phyloP scores from a whole-genome alignment of 2,329 filamentous ascomycete species.

The Dryadomyces quercivorus region DNA sequence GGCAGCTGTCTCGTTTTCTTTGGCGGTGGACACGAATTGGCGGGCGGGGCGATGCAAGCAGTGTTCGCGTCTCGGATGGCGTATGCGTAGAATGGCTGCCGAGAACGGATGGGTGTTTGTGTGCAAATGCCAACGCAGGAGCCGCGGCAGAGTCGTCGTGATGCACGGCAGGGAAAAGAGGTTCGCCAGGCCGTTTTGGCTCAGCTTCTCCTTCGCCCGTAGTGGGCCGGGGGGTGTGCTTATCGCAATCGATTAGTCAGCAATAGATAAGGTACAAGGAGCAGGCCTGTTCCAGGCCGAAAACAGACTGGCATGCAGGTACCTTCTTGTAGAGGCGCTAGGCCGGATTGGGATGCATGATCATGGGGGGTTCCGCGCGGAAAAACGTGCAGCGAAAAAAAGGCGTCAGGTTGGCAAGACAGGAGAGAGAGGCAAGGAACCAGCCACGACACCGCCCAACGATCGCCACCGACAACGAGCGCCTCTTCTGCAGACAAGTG shows the following conservation, averaged over 20 bases:
- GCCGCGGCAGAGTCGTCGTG: no score
- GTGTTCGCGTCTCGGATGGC: neutral
- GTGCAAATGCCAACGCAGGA: no score
- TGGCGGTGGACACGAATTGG: neutral
- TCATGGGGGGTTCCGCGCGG: no score
- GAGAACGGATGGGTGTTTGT: no score
- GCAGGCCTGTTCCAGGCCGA: neutral
- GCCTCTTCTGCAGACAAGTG: neutral
- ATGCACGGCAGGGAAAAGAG: no score
- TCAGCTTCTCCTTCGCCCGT: no score
- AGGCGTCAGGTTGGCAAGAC: neutral
- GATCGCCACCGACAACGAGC: neutral
- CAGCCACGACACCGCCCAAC: neutral
- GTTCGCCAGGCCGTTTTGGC: no score
- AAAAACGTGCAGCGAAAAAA: no score
- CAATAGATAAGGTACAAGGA: neutral
- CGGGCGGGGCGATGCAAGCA: neutral
- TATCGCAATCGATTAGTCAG: neutral
- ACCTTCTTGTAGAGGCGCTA: neutral
- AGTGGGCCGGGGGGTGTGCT: neutral
- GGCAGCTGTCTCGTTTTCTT: neutral
- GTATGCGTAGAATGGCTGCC: no score
- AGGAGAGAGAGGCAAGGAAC: neutral
- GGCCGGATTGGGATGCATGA: neutral
- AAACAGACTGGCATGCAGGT: neutral